Evolutionary conservation across 148 eudicot genomes (phyloP), one percentile per base, ranked within the genome.

Genomic region (Polygonum maritimum): DNA sequence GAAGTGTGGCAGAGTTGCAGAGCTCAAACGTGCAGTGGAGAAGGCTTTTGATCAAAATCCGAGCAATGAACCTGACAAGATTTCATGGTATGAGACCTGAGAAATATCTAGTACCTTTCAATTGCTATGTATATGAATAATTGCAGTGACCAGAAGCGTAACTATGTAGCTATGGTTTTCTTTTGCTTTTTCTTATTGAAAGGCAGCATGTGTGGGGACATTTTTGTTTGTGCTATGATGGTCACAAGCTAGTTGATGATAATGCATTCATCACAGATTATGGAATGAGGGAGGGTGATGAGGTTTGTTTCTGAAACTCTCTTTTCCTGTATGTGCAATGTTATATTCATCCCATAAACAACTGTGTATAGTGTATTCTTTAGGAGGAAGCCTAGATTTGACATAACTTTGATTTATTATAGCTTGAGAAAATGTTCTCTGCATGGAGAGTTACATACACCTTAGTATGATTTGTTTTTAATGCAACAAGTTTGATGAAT

Each of bases 171-270:
- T 33, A 0, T 62, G 18, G 31, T 74, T 13, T 44, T 40, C 7
- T 26, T 76, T 47, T 11, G 13, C 33, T 16, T 35, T 70, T 79
- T 79, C 39, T 33, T 57, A 38, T 26, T 80, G 77, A 71, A 48
- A 94, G 98, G 98, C 78, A 80, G 35, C 94, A 90, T 79, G 91
- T 92, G 9, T 92, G 98, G 98, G 90, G 92, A 36, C 89, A 92
- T 78, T 94, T 92, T 82, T 94, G 98, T 84, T 86, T 94, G 73
- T 82, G 86, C 75, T 88, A 87, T 83, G 83, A 82, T 73, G 89
- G 89, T 75, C 82, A 89, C 77, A 90, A 86, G 89, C 89, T 94
- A 48, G 63, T 89, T 71, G 57, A 55, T 70, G 96, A 74, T n/a
- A n/a, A n/a, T n/a, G n/a, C n/a, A n/a, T n/a, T n/a, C n/a, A n/a